Conservation (phyloP, 345 rosid genomes). For the Murraya koenigii region DNA sequence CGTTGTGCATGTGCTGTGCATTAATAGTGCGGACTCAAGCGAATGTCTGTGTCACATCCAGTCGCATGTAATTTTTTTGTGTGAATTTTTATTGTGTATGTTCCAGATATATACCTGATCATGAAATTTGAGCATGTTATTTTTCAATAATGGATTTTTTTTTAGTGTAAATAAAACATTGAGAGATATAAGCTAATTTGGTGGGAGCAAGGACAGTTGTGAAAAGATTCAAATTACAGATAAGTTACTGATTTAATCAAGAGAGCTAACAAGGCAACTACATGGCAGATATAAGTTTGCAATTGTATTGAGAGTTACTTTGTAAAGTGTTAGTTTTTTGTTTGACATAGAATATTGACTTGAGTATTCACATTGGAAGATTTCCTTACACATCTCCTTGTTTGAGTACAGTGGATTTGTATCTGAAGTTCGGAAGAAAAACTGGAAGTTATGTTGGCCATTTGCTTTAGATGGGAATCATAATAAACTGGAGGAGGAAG, state of each 20-base stretch:
- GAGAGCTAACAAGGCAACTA: background rate
- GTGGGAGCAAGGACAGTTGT: background rate
- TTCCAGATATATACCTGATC: constrained; percentile 2
- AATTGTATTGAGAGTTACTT: background rate
- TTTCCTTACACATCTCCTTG: constrained; percentile 10
- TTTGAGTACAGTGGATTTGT: constrained; percentile 63
- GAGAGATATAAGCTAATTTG: background rate
- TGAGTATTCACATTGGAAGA: background rate
- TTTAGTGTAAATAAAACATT: background rate
- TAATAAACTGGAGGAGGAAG: constrained; percentile 28
- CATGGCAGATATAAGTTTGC: background rate
- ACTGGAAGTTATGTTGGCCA: constrained; percentile 57
- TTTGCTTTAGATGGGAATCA: constrained; percentile 40
- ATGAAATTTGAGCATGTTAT: background rate
- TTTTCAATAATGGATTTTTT: background rate
- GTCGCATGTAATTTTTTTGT: background rate
- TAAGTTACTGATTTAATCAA: background rate
- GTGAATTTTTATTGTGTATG: background rate
- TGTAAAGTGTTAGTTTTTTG: background rate
- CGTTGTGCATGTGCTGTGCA: background rate
- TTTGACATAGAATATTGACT: constrained; percentile 1
- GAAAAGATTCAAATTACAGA: background rate
- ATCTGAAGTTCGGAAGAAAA: constrained; percentile 45
- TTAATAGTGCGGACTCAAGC: background rate
- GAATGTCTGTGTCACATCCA: background rate